phyloP scores from a whole-genome alignment of 306 rosid genomes.

The Begonia masoniana region DNA sequence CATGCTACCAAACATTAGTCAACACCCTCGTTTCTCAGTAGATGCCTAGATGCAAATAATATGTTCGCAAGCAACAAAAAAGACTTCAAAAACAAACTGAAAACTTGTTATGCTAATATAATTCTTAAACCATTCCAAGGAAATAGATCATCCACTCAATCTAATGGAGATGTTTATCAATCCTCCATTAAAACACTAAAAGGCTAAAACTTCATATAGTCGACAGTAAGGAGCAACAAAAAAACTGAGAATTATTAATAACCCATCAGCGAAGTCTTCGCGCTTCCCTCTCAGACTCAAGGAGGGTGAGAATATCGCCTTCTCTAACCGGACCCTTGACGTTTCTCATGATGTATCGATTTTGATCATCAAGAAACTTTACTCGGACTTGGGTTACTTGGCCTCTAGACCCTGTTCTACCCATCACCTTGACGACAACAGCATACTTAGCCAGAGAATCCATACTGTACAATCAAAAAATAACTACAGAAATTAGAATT shows the following conservation, averaged over 20 bases:
- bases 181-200: too few species aligned
- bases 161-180: too few species aligned
- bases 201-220: not conserved
- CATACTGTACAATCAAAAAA: constrained; percentile 1
- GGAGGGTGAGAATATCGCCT: constrained; percentile 12
- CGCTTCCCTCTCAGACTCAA: constrained; percentile 17
- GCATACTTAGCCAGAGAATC: constrained; percentile 10
- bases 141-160: too few species aligned
- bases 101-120: too few species aligned
- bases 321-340: constrained; percentile 17
- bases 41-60: too few species aligned
- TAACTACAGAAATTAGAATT: too few species aligned
- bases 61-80: too few species aligned
- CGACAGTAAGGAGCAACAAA: not conserved
- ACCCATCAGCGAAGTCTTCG: constrained; percentile 13
- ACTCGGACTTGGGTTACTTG: constrained; percentile 15
- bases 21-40: too few species aligned
- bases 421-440: constrained; percentile 12
- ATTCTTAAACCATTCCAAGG: too few species aligned
- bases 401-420: constrained; percentile 12
- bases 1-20: too few species aligned
- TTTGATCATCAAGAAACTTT: constrained; percentile 15
- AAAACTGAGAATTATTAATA: not conserved
- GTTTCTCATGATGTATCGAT: constrained; percentile 15
- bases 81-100: too few species aligned